These are phyloP conservation scores for Mortierella claussenii DNA, from an alignment of 192 early-diverging fungal species.

Conservation along the genomic window DNA sequence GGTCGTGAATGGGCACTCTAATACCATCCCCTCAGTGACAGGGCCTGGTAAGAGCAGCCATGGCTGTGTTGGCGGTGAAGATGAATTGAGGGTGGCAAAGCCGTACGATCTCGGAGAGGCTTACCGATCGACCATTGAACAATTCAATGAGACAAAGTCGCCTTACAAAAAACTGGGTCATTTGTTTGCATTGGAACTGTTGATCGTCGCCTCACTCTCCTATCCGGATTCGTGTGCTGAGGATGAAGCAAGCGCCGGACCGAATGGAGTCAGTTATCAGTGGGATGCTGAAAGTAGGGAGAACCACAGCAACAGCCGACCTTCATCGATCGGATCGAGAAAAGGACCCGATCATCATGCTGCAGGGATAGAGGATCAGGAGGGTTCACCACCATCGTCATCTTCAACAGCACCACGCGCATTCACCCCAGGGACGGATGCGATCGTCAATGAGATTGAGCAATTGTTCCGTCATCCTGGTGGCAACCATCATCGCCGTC, in stretches of 20 bases:
- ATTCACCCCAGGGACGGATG: conserved; percentile 53
- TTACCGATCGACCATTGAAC: conserved; percentile 35
- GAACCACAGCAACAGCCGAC: neutral
- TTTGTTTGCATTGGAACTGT: conserved; percentile 45
- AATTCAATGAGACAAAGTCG: conserved; percentile 39
- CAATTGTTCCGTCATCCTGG: conserved; percentile 34
- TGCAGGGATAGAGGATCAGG: neutral
- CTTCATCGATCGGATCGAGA: too few species aligned
- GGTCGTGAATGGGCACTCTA: too few species aligned
- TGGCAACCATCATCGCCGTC: too few species aligned
- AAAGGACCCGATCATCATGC: neutral
- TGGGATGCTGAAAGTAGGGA: neutral
- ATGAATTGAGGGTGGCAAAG: too few species aligned
- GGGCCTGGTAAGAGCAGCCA: too few species aligned
- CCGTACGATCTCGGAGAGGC: conserved; percentile 42
- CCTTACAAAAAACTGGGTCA: conserved; percentile 54
- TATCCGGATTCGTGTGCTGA: conserved; percentile 41
- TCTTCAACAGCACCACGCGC: conserved; percentile 21
- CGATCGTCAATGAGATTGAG: conserved; percentile 55
- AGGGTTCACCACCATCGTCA: neutral
- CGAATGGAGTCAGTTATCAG: neutral
- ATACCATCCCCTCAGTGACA: too few species aligned
- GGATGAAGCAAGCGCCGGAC: neutral
- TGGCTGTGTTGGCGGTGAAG: too few species aligned
- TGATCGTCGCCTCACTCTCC: conserved; percentile 53